Evolutionary conservation across 257 asterid genomes (phyloP).

Genomic region (Rhazya stricta): DNA sequence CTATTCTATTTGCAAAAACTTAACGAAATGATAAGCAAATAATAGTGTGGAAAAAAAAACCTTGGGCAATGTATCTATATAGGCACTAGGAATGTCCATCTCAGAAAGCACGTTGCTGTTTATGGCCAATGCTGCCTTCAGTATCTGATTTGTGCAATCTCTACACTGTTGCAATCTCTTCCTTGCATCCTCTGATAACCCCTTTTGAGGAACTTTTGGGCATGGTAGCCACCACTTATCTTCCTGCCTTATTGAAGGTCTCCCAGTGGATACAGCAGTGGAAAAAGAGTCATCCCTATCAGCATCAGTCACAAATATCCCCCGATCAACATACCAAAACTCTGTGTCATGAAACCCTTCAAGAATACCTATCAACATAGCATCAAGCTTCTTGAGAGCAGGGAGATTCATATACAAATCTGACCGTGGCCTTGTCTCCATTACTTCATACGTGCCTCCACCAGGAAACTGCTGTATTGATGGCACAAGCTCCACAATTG

Average conservation of each 20-base stretch:
- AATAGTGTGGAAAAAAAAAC: slow-evolving; percentile 27
- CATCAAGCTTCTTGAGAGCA: slow-evolving; percentile 95
- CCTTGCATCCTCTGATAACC: slow-evolving; percentile 72
- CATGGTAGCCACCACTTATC: slow-evolving; percentile 99
- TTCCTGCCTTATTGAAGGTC: slow-evolving; percentile 93
- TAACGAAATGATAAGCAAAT: not conserved
- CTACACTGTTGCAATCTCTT: slow-evolving; percentile 89
- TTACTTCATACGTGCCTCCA: slow-evolving; percentile 81
- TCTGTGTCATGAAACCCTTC: slow-evolving; percentile 79
- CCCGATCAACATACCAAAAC: slow-evolving; percentile 92
- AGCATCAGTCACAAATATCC: slow-evolving; percentile 44
- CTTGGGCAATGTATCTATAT: slow-evolving; percentile 86
- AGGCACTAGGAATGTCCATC: slow-evolving; percentile 89
- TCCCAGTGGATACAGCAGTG: slow-evolving; percentile 41
- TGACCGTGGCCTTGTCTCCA: slow-evolving; percentile 73
- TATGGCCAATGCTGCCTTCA: slow-evolving; percentile 95
- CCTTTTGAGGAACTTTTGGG: slow-evolving; percentile 89
- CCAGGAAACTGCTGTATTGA: slow-evolving; percentile 73
- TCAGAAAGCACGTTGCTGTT: slow-evolving; percentile 82
- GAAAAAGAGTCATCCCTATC: slow-evolving; percentile 47
- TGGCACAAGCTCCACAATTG: slow-evolving; percentile 93
- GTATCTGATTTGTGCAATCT: slow-evolving; percentile 92
- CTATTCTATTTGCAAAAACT: not conserved
- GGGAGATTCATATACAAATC: slow-evolving; percentile 87
- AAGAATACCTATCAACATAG: slow-evolving; percentile 80